These are phyloP conservation scores for Begonia masoniana DNA, from an alignment of 306 rosid genomes.

Conservation along the genomic window DNA sequence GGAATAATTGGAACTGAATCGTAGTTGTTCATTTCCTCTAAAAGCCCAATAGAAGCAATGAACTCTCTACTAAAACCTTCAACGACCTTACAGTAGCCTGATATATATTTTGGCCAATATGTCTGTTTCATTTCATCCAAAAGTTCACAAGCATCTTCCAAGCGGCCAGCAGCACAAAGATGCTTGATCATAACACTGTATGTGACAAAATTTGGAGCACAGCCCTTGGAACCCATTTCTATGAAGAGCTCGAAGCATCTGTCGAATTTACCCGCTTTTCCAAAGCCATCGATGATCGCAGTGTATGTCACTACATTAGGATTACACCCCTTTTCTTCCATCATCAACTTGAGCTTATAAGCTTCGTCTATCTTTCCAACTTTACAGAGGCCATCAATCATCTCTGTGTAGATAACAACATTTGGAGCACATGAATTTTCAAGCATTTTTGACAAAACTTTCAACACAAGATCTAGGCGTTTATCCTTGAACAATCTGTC, in stretches of 20 bases:
- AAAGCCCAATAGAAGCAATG: conserved; percentile 50
- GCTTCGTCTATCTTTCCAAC: conserved; percentile 71
- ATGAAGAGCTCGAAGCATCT: conserved; percentile 57
- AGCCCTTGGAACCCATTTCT: conserved; percentile 69
- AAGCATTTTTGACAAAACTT: conserved; percentile 71
- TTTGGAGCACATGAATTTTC: conserved; percentile 68
- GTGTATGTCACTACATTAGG: conserved; percentile 88
- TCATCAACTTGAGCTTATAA: conserved; percentile 66
- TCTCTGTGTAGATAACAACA: conserved; percentile 79
- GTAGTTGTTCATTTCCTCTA: conserved; percentile 45
- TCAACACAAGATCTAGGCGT: conserved; percentile 63
- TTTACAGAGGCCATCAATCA: conserved; percentile 82
- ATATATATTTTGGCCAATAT: conserved; percentile 66
- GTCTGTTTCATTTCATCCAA: conserved; percentile 80
- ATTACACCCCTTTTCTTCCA: conserved; percentile 67
- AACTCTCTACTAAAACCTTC: conserved; percentile 66
- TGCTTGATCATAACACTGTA: conserved; percentile 73
- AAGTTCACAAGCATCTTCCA: conserved; percentile 66
- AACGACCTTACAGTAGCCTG: conserved; percentile 50
- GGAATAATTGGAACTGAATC: conserved; percentile 44
- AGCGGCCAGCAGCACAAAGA: conserved; percentile 51
- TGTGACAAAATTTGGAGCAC: conserved; percentile 82
- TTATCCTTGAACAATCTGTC: conserved; percentile 62
- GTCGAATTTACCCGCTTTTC: conserved; percentile 53
- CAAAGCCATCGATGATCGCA: conserved; percentile 82